A percentile compares a stretch with the other conserved stretches of the same genome.
phyloP scores from a whole-genome alignment of 441 rosid genomes.

The Populus hybrid region DNA sequence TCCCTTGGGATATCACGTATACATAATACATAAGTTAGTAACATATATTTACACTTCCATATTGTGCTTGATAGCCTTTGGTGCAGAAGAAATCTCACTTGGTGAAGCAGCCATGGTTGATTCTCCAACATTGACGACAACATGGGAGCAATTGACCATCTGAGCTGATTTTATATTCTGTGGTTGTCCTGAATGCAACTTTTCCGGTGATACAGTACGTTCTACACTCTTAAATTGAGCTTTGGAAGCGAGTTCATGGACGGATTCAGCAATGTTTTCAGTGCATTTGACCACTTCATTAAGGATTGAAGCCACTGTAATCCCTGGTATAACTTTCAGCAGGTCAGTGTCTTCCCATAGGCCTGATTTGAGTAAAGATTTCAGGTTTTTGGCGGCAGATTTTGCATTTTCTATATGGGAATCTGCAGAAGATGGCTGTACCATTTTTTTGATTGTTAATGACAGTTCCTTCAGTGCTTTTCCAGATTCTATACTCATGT shows the following conservation, averaged over 20 bases:
- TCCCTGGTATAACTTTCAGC: conserved; percentile 30
- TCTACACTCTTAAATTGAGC: conserved; percentile 32
- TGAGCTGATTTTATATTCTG: not conserved
- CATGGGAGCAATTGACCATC: not conserved
- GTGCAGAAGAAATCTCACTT: not conserved
- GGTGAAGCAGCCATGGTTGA: not conserved
- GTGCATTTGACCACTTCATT: conserved; percentile 38
- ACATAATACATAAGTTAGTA: not conserved
- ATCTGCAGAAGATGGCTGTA: conserved; percentile 31
- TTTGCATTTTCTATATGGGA: conserved; percentile 51
- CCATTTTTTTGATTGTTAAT: conserved; percentile 50
- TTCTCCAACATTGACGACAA: not conserved
- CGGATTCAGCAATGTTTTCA: conserved; percentile 42
- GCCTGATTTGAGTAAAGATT: conserved; percentile 40
- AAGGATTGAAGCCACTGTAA: conserved; percentile 43
- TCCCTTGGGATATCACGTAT: not conserved
- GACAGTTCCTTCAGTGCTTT: conserved; percentile 55
- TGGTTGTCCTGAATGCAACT: not conserved
- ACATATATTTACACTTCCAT: not conserved
- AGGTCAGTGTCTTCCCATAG: conserved; percentile 39
- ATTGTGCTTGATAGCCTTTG: not conserved
- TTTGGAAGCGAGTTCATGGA: conserved; percentile 40
- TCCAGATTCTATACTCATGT: conserved; percentile 45
- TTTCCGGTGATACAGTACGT: not conserved
- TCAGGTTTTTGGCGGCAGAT: conserved; percentile 34